Percentiles rank a stretch among this genome's conserved stretches.
phyloP scores from a whole-genome alignment of 129 eudicot genomes.

The Scalesia atractyloides region DNA sequence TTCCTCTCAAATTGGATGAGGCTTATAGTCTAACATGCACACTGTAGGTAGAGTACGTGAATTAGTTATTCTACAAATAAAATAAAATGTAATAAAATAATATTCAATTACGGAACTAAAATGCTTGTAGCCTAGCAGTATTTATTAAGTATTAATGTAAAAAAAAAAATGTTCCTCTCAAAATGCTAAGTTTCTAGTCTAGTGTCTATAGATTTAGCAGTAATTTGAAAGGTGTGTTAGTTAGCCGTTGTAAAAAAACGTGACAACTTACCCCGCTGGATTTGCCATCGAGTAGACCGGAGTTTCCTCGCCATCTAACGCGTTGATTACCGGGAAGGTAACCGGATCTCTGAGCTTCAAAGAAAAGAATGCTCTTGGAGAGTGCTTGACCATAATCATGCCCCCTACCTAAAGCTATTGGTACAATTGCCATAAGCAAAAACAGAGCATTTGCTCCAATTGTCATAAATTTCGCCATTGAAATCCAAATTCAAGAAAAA shows the following conservation, averaged over 20 bases:
- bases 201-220: no score
- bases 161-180: no score
- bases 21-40: no score
- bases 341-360: conserved; percentile 99
- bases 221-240: no score
- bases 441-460: conserved; percentile 52
- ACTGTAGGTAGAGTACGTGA: no score
- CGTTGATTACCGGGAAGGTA: conserved; percentile 71
- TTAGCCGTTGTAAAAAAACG: not conserved
- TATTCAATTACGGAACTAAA: no score
- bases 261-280: conserved; percentile 60
- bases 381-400: conserved; percentile 90
- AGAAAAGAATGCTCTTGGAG: conserved; percentile 77
- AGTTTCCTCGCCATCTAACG: conserved; percentile 82
- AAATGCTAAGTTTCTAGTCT: no score
- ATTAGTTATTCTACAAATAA: no score
- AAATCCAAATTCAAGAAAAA: not conserved
- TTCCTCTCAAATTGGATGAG: no score
- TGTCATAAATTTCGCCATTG: conserved; percentile 46
- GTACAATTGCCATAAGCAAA: conserved; percentile 43
- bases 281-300: conserved; percentile 88
- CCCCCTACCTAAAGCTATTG: conserved; percentile 51
- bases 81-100: no score
- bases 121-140: no score
- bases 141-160: no score